phyloP scores from a whole-genome alignment of 2,329 filamentous ascomycete species.

The Exophiala phaeomuriformis region DNA sequence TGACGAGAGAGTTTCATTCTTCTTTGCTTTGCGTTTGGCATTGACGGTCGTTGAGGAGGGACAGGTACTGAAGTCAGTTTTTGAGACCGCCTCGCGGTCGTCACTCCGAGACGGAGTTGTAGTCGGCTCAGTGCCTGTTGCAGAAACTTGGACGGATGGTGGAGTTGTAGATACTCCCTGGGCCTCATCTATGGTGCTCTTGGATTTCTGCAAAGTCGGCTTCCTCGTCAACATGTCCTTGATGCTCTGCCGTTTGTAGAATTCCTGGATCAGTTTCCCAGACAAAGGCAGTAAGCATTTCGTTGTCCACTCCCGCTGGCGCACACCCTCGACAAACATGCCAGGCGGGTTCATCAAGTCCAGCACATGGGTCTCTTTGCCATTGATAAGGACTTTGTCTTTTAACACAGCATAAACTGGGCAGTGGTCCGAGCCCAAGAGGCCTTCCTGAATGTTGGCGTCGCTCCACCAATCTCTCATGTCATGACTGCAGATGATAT shows the following conservation, averaged over 20 bases:
- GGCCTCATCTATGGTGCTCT: constrained; percentile 2
- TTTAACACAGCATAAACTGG: constrained; percentile 75
- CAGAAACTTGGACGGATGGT: not conserved
- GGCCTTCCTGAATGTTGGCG: constrained; percentile 82
- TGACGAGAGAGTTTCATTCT: constrained; percentile 28
- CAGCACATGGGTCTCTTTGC: constrained; percentile 47
- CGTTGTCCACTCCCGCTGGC: constrained; percentile 57
- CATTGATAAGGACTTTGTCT: constrained; percentile 51
- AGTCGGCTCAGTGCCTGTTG: not conserved
- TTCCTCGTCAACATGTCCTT: constrained; percentile 82
- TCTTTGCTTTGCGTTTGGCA: constrained; percentile 37
- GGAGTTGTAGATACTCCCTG: not conserved
- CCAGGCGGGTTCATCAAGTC: constrained; percentile 73
- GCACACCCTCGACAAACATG: constrained; percentile 61
- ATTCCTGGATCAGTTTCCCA: constrained; percentile 78
- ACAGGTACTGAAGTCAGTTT: constrained; percentile 2
- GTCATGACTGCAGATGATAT: constrained; percentile 71
- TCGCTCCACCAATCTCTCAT: constrained; percentile 74
- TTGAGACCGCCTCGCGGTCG: not conserved
- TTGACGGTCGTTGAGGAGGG: constrained; percentile 18
- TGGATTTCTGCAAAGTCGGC: constrained; percentile 29
- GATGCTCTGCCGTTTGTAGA: constrained; percentile 75
- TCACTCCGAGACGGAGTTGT: not conserved
- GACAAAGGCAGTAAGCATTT: constrained; percentile 67
- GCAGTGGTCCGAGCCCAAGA: constrained; percentile 94